Conservation (phyloP, 768 basidiomycete genomes). For the Lanmaoa pseudosensibilis region DNA sequence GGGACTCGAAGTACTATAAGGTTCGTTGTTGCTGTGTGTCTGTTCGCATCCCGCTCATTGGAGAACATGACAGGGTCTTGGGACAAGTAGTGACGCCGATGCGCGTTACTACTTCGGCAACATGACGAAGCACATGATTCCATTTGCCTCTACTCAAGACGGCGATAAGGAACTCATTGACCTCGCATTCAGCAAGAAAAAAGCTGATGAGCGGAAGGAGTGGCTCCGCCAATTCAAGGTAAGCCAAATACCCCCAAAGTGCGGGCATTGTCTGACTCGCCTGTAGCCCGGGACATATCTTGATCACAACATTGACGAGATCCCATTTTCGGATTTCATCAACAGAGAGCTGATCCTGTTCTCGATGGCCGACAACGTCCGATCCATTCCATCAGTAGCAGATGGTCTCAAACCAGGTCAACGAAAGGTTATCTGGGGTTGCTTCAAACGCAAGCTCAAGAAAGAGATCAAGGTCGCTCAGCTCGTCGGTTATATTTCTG, state of each 20-base stretch:
- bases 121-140: conserved; percentile 93
- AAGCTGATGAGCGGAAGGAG: conserved; percentile 96
- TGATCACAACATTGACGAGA: conserved; percentile 83
- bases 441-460: conserved; percentile 93
- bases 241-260: conserved; percentile 6
- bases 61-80: conserved; percentile 73
- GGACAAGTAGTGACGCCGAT: conserved; percentile 87
- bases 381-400: conserved; percentile 91
- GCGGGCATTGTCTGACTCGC: conserved; percentile 1
- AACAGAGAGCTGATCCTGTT: conserved; percentile 97
- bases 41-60: conserved; percentile 1
- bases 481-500: conserved; percentile 92
- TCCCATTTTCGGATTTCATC: conserved; percentile 92
- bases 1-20: conserved; percentile 98
- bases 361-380: conserved; percentile 99
- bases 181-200: conserved; percentile 99
- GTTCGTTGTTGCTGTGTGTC: conserved; percentile 41
- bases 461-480: conserved; percentile 95
- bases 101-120: conserved; percentile 91
- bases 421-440: conserved; percentile 93
- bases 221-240: conserved; percentile 95
- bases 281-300: conserved; percentile 88
- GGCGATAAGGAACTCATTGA: conserved; percentile 91
- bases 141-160: conserved; percentile 76
- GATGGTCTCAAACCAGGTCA: conserved; percentile 98